These are phyloP conservation scores for Hypoxylon sp. DNA, from an alignment of 2,329 filamentous ascomycete species.

Conservation along the genomic window DNA sequence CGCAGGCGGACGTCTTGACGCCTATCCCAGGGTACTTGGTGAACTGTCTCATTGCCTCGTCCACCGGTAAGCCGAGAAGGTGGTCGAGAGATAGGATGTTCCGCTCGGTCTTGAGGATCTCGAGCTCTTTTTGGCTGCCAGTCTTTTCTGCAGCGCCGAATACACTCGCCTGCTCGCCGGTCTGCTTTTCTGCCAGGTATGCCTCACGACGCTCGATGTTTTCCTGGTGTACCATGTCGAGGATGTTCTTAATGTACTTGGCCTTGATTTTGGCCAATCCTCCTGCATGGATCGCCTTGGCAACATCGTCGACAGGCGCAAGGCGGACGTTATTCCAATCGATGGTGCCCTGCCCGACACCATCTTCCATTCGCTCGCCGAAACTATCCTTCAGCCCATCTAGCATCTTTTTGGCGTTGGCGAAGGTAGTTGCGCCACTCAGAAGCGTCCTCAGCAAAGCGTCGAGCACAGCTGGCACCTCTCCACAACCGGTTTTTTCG, in stretches of 20 bases:
- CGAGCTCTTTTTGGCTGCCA: slow-evolving; percentile 60
- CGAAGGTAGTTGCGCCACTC: slow-evolving; percentile 59
- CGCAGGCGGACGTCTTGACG: slow-evolving; percentile 65
- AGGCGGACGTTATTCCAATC: slow-evolving; percentile 76
- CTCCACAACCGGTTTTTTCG: slow-evolving; percentile 72
- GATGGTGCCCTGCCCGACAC: slow-evolving; percentile 74
- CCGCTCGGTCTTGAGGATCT: slow-evolving; percentile 64
- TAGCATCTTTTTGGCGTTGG: slow-evolving; percentile 69
- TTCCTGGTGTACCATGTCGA: slow-evolving; percentile 75
- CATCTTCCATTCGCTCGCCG: slow-evolving; percentile 64
- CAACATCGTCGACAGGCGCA: slow-evolving; percentile 67
- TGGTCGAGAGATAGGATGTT: slow-evolving; percentile 66
- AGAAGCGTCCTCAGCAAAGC: slow-evolving; percentile 61
- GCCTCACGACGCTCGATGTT: slow-evolving; percentile 60
- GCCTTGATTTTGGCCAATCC: slow-evolving; percentile 77
- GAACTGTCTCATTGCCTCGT: slow-evolving; percentile 60
- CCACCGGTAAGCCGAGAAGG: slow-evolving; percentile 53
- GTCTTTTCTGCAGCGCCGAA: slow-evolving; percentile 52
- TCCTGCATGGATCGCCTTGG: slow-evolving; percentile 72
- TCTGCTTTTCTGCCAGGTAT: slow-evolving; percentile 53
- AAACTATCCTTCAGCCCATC: slow-evolving; percentile 69
- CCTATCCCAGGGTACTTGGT: slow-evolving; percentile 61
- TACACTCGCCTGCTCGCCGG: slow-evolving; percentile 52
- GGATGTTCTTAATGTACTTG: slow-evolving; percentile 74
- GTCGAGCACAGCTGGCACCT: slow-evolving; percentile 63